phyloP scores from a whole-genome alignment of 2,329 filamentous ascomycete species.

The Macrophomina tecta region DNA sequence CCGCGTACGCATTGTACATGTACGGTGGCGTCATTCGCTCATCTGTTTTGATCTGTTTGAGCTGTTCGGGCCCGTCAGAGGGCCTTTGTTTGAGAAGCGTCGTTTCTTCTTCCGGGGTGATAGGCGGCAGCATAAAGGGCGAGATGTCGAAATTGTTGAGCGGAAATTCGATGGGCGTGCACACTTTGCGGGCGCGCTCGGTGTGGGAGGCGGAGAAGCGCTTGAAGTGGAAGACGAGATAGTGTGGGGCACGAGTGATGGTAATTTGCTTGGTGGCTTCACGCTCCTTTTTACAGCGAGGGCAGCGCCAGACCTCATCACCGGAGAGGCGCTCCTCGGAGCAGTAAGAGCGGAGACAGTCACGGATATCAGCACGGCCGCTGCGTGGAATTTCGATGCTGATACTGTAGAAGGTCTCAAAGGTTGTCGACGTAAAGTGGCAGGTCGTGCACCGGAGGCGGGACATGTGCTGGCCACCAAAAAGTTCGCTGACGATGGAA shows the following conservation, averaged over 20 bases:
- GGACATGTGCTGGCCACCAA: constrained; percentile 73
- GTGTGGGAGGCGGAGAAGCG: constrained; percentile 66
- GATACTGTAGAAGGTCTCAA: constrained; percentile 73
- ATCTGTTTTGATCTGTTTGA: constrained; percentile 45
- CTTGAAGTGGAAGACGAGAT: constrained; percentile 79
- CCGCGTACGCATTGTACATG: constrained; percentile 83
- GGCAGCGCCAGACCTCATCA: constrained; percentile 74
- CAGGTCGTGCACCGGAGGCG: constrained; percentile 67
- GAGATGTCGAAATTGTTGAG: constrained; percentile 71
- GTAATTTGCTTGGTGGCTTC: constrained; percentile 73
- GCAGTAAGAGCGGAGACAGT: constrained; percentile 74
- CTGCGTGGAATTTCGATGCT: constrained; percentile 72
- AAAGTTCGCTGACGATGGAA: constrained; percentile 80
- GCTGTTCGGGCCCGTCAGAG: constrained; percentile 34
- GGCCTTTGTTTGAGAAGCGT: constrained; percentile 43
- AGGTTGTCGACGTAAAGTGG: constrained; percentile 68
- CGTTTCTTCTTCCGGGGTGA: constrained; percentile 41
- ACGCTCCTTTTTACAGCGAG: constrained; percentile 72
- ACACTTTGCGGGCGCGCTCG: constrained; percentile 69
- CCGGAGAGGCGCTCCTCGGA: constrained; percentile 70
- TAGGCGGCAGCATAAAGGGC: constrained; percentile 63
- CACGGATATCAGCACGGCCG: constrained; percentile 66
- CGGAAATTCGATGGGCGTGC: constrained; percentile 76
- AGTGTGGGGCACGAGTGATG: constrained; percentile 78
- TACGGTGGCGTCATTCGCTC: constrained; percentile 63